phyloP scores from a whole-genome alignment of 2,329 filamentous ascomycete genomes.

The Seiridium unicorne region DNA sequence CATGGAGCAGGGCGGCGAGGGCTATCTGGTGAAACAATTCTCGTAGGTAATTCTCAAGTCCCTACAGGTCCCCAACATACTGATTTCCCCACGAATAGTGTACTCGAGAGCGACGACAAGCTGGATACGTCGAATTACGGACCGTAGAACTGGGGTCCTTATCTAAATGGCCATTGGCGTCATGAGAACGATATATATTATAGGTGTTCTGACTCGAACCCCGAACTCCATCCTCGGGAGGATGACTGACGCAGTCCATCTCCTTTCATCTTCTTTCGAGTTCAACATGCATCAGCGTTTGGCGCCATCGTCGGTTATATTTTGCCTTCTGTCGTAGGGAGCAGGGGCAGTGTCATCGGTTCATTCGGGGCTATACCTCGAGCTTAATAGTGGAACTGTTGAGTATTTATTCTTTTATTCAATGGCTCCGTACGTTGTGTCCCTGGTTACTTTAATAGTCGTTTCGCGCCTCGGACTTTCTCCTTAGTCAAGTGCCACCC shows the following conservation, averaged over 20 bases:
- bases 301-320: conserved; percentile 13
- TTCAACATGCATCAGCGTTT: conserved; percentile 22
- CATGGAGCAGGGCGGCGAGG: conserved; percentile 91
- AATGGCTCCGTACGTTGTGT: neutral
- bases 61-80: neutral
- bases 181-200: too few relatives aligned
- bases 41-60: conserved; percentile 61
- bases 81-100: conserved; percentile 29
- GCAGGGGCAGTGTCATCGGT: neutral
- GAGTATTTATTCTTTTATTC: neutral
- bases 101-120: conserved; percentile 55
- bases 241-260: neutral
- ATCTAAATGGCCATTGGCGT: neutral
- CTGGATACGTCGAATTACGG: conserved; percentile 48
- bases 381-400: neutral
- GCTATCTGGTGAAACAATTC: conserved; percentile 85
- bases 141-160: conserved; percentile 20
- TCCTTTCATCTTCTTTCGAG: neutral
- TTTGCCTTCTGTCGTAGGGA: neutral
- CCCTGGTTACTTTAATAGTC: too few relatives aligned
- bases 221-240: neutral
- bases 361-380: neutral
- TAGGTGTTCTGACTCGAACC: neutral
- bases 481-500: too few relatives aligned
- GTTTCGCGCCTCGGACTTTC: too few relatives aligned